Evolutionary conservation across 192 early-diverging fungal species (phyloP), one percentile per base, ranked within the genome.

Genomic region (Coemansia sp.): DNA sequence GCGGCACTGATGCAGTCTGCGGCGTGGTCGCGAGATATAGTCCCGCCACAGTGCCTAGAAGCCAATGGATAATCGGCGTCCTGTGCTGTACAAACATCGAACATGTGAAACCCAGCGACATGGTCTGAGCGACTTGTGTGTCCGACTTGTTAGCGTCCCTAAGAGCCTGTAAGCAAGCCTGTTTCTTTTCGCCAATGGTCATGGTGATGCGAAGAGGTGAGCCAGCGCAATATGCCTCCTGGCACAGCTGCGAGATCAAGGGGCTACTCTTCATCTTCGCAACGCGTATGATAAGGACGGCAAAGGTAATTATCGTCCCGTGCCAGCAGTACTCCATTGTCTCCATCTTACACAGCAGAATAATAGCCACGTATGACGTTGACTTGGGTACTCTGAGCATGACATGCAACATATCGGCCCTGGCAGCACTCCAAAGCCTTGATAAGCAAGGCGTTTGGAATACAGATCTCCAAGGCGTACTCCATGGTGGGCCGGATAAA

Each of bases 291-390:
- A 3, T 16, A 29, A 2, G 24, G 41, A 31, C 33, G 46, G 65
- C 33, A n/a, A 16, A 66, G 7, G 29, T 53, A 66, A 12, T 11
- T 31, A 52, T 66, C 65, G 34, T 52, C 20, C 1, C 3, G 33
- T 8, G 65, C 65, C 46, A 66, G 49, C 33, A 34, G 49, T 66
- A 49, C n/a, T 33, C 49, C 49, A 66, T 66, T 7, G 49, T 16
- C 27, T 27, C 39, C 36, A 64, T 15, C 1, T 29, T 29, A 41
- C 62, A 46, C 39, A 64, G 27, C 62, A 64, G 11, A 2, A 64
- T 29, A 33, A 66, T 66, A 3, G 47, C 65, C 7, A 46, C 64
- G 31, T 65, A 65, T 11, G 64, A 65, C 3, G 33, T 49, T 3
- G 40, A 31, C 31, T 10, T n/a, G n/a, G n/a, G n/a, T n/a, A n/a